These are phyloP conservation scores for Tetradesmus obliquus DNA, from an alignment of 139 green algal species.

Conservation along the genomic window DNA sequence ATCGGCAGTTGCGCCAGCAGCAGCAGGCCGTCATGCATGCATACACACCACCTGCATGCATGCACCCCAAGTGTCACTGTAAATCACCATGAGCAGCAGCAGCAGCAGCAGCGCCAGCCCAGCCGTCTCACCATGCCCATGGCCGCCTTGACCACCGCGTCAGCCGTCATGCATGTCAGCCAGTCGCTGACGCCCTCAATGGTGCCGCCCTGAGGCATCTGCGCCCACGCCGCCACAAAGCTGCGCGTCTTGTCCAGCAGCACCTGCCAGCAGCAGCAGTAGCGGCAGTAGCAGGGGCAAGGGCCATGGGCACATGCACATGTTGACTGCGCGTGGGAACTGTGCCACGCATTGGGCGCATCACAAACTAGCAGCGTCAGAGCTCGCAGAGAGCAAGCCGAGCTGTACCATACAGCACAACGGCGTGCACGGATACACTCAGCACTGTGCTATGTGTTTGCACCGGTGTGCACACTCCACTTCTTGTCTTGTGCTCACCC, in stretches of 20 bases:
- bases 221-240: slow-evolving; percentile 26
- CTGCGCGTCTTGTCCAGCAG: slow-evolving; percentile 38
- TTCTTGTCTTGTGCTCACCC: not conserved
- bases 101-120: not conserved
- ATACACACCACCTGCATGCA: too few relatives aligned
- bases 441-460: too few relatives aligned
- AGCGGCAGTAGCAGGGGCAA: not conserved
- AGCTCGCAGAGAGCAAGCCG: not conserved
- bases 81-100: not conserved
- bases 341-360: too few relatives aligned
- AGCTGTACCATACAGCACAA: not conserved
- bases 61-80: too few relatives aligned
- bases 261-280: not conserved
- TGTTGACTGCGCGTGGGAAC: too few relatives aligned
- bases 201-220: not conserved
- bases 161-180: slow-evolving; percentile 47
- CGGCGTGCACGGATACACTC: not conserved
- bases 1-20: not conserved
- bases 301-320: not conserved
- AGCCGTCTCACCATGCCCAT: slow-evolving; percentile 21
- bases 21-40: too few relatives aligned
- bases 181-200: slow-evolving; percentile 31
- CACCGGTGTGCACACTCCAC: too few relatives aligned
- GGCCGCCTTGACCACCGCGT: slow-evolving; percentile 36
- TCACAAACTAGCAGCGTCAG: not conserved